These are phyloP conservation scores for Cordia subcordata DNA, from an alignment of 257 asterid genomes.

Conservation along the genomic window DNA sequence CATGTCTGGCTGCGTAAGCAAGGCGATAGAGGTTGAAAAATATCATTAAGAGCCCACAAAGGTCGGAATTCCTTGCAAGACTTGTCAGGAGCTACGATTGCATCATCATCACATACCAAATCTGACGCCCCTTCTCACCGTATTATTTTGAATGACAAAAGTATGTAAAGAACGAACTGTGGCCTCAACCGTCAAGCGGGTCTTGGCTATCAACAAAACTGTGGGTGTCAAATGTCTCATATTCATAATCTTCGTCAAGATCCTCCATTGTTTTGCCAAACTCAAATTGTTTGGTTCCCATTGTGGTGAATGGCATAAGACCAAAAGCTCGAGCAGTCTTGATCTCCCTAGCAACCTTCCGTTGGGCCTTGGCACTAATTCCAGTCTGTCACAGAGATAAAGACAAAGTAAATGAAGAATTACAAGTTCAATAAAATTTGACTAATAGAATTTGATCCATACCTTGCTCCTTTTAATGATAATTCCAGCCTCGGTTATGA, in stretches of 20 bases:
- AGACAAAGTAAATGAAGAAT: background rate
- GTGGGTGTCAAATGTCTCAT: conserved; percentile 20
- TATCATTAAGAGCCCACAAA: no score
- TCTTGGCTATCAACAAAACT: conserved; percentile 38
- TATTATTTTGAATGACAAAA: background rate
- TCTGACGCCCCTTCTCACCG: no score
- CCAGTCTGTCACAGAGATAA: conserved; percentile 23
- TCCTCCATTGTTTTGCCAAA: conserved; percentile 71
- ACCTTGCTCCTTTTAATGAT: conserved; percentile 88
- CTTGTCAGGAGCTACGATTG: no score
- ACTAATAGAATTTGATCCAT: background rate
- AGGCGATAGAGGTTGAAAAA: no score
- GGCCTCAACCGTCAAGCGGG: background rate
- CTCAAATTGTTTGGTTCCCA: conserved; percentile 77
- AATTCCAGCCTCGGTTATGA: conserved; percentile 85
- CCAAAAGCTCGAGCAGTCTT: conserved; percentile 97
- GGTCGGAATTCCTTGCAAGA: no score
- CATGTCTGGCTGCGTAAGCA: no score
- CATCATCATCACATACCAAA: no score
- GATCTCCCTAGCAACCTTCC: conserved; percentile 63
- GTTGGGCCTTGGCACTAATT: conserved; percentile 55
- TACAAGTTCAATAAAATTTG: background rate
- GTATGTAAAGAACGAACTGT: background rate
- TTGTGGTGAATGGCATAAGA: conserved; percentile 89
- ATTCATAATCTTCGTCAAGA: conserved; percentile 33